Evolutionary conservation across 2,329 filamentous ascomycete species (phyloP).

Genomic region (Emmonsiellopsis sp.): DNA sequence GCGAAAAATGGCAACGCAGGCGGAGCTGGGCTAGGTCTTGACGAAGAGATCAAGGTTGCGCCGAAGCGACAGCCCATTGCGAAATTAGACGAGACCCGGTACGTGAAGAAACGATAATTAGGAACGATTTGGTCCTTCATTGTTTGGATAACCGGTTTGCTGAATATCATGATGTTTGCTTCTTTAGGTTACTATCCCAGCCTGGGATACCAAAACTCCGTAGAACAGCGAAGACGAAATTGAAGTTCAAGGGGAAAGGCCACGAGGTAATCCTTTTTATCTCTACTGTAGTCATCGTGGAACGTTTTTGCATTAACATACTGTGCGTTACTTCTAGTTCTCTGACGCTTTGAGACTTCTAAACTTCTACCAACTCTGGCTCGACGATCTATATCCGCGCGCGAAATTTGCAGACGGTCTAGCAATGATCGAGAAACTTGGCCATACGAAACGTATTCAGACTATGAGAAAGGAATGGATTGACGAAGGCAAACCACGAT

Average conservation of each 20-base stretch:
- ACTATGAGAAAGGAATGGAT: conserved; percentile 74
- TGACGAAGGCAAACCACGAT: conserved; percentile 49
- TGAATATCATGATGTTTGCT: not conserved
- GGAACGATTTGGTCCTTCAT: not conserved
- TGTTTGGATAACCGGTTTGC: conserved; percentile 2
- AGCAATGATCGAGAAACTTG: conserved; percentile 83
- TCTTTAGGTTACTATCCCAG: conserved; percentile 62
- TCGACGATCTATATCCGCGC: conserved; percentile 90
- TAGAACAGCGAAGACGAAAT: conserved; percentile 54
- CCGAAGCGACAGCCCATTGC: conserved; percentile 69
- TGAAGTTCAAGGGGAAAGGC: conserved; percentile 85
- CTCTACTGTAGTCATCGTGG: not conserved
- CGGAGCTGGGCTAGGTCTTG: conserved; percentile 61
- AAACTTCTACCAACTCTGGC: conserved; percentile 90
- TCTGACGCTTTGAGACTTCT: conserved; percentile 73
- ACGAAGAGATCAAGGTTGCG: conserved; percentile 73
- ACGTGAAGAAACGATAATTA: conserved; percentile 7
- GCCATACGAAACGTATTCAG: conserved; percentile 71
- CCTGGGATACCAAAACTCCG: conserved; percentile 76
- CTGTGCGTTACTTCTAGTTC: conserved; percentile 46
- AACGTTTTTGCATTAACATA: not conserved
- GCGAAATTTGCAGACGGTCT: conserved; percentile 88
- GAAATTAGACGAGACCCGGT: conserved; percentile 79
- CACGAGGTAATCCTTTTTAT: conserved; percentile 59
- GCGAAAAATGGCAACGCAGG: conserved; percentile 16